Base-by-base conservation (phyloP, 1,284 basidiomycete species). In the Apiotrichum brassicae region DNA sequence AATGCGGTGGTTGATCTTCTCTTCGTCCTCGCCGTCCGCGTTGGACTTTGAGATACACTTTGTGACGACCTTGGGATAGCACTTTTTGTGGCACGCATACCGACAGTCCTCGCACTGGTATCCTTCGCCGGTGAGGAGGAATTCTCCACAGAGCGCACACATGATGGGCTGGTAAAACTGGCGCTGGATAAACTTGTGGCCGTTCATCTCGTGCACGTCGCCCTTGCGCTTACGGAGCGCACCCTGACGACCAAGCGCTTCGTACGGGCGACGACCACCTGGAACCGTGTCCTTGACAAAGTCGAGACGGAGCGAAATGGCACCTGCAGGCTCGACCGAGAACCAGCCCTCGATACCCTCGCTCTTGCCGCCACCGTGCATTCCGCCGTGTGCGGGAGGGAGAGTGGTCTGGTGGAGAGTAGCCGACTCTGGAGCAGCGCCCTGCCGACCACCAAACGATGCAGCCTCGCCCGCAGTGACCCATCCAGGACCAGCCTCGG, bases 81-180 rank as follows among this genome's bases (percentile, higher is more conserved):
- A 99, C 72, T 95, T 97, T 77, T 93, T 95, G 80, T 99, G 95
- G 74, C 95, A 98, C 6, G 90, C 91, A 72, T 97, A 99, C 57
- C 91, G 85, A 73, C 95, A 99, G 72, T 99, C 95, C 68, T 98
- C 94, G 77, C 95, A 99, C 75, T 97, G 94, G 75, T 94, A 97
- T 8, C 95, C 95, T 52, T 89, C 81, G 3, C 92, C 95, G 57
- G 98, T 97, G 70, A 97, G 85, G 59, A 98, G 78, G 77, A 98
- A 95, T 65, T 98, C 94, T 74, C 84, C 86, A 76, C 95, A 99
- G 70, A 97, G 90, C 1, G 95, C 95, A 71, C 95, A 98, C 49
- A 97, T 82, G 78, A 99, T 95, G 67, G 95, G 84, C 73, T 97
- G 93, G 75, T 97, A 98, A 77, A 99, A 99, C 74, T 98, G 95